Evolutionary conservation across 1,284 basidiomycete species (phyloP).

Genomic region (Heterobasidion occidentale): DNA sequence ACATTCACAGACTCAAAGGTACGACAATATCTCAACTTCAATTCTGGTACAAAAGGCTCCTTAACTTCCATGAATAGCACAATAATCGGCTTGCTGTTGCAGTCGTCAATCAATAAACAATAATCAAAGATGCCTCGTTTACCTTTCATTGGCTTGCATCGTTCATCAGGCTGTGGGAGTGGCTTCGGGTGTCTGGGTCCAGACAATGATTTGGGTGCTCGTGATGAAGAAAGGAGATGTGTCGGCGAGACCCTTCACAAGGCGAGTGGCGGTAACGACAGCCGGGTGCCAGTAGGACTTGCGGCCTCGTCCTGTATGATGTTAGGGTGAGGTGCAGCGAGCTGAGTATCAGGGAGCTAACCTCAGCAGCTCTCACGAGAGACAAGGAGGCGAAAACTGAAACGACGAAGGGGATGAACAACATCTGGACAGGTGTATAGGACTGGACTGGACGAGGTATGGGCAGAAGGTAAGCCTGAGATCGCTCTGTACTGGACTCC

Average conservation of each 20-base stretch:
- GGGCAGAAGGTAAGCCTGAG: not conserved
- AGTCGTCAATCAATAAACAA: too few relatives aligned
- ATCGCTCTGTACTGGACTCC: not conserved
- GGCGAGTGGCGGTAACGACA: not conserved
- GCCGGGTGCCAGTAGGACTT: not conserved
- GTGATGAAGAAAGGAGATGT: not conserved
- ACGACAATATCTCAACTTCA: too few relatives aligned
- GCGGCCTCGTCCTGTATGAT: not conserved
- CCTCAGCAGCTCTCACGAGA: not conserved
- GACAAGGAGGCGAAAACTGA: not conserved
- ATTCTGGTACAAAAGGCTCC: too few relatives aligned
- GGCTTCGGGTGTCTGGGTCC: not conserved
- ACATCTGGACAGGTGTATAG: not conserved
- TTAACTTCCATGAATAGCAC: too few relatives aligned
- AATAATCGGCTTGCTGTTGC: too few relatives aligned
- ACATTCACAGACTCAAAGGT: too few relatives aligned
- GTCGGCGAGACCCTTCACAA: not conserved
- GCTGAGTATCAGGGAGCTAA: not conserved
- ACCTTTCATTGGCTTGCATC: too few relatives aligned
- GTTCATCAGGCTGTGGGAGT: too few relatives aligned
- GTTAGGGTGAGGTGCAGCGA: not conserved
- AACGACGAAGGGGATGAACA: not conserved
- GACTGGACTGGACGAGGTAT: not conserved
- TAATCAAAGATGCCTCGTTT: too few relatives aligned
- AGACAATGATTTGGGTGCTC: not conserved